phyloP scores from a whole-genome alignment of 2,329 filamentous ascomycete genomes.

The Fonsecaea multimorphosa region DNA sequence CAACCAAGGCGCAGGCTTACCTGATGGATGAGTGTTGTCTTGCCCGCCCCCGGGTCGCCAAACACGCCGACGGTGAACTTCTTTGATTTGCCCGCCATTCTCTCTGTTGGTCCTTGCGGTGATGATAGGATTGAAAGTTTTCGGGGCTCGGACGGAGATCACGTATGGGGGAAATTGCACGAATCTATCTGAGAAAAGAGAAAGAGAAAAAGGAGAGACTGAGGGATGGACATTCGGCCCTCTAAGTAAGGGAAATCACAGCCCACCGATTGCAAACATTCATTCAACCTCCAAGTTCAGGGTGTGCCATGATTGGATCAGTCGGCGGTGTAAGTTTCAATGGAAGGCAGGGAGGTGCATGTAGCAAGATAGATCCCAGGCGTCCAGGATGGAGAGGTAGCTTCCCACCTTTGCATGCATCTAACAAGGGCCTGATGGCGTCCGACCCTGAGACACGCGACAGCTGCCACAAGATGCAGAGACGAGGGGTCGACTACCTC shows the following conservation, averaged over 20 bases:
- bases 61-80: constrained; percentile 6
- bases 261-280: not conserved
- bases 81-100: not conserved
- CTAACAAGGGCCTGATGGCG: not conserved
- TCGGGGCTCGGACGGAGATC: not conserved
- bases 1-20: not conserved
- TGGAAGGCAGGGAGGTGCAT: not conserved
- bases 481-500: not conserved
- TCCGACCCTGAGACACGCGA: not conserved
- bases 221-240: not conserved
- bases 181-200: not conserved
- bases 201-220: not conserved
- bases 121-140: not conserved
- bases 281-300: not conserved
- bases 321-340: not conserved
- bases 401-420: not conserved
- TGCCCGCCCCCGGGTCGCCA: not conserved
- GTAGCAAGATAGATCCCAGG: not conserved
- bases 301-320: not conserved
- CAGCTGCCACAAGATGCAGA: not conserved
- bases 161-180: not conserved
- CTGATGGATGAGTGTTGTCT: constrained; percentile 3
- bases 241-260: not conserved
- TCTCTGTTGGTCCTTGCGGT: not conserved
- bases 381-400: not conserved